Evolutionary conservation across 1,139 yeast species (phyloP).

Genomic region (Yamadazyma membranifaciens): DNA sequence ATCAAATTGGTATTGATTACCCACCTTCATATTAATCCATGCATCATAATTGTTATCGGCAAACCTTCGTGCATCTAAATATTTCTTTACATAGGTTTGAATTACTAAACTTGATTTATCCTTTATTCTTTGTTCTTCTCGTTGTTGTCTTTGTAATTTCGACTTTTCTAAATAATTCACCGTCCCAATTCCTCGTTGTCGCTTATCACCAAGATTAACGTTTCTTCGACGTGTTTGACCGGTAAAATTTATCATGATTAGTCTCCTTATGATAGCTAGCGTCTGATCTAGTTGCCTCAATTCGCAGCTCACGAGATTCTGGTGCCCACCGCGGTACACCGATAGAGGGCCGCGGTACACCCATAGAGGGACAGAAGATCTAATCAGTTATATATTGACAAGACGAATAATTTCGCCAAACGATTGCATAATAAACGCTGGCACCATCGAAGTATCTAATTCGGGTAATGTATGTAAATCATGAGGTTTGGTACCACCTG

Average conservation of each 20-base stretch:
- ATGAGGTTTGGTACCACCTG: slow-evolving; percentile 34
- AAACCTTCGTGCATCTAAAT: slow-evolving; percentile 23
- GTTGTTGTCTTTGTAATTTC: slow-evolving; percentile 59
- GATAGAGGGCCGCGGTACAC: too few relatives aligned
- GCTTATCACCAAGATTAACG: slow-evolving; percentile 71
- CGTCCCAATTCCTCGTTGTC: slow-evolving; percentile 20
- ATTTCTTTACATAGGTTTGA: slow-evolving; percentile 46
- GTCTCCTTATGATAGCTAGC: too few relatives aligned
- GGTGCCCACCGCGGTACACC: too few relatives aligned
- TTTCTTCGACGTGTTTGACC: slow-evolving; percentile 63
- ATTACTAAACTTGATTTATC: slow-evolving; percentile 49
- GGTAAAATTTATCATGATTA: slow-evolving; percentile 64
- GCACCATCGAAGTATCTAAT: slow-evolving; percentile 23
- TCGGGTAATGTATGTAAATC: slow-evolving; percentile 23
- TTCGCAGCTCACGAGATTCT: background rate
- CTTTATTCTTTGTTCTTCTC: slow-evolving; percentile 56
- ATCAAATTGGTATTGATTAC: slow-evolving; percentile 9
- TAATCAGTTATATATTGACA: slow-evolving; percentile 2
- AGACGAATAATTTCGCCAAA: slow-evolving; percentile 27
- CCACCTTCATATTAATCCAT: slow-evolving; percentile 9
- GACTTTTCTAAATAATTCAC: slow-evolving; percentile 52
- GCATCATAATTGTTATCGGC: slow-evolving; percentile 9
- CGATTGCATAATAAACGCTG: slow-evolving; percentile 30
- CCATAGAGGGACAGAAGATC: too few relatives aligned
- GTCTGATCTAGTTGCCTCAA: background rate